phyloP scores from a whole-genome alignment of 257 asterid species.

The Datura wrightii region DNA sequence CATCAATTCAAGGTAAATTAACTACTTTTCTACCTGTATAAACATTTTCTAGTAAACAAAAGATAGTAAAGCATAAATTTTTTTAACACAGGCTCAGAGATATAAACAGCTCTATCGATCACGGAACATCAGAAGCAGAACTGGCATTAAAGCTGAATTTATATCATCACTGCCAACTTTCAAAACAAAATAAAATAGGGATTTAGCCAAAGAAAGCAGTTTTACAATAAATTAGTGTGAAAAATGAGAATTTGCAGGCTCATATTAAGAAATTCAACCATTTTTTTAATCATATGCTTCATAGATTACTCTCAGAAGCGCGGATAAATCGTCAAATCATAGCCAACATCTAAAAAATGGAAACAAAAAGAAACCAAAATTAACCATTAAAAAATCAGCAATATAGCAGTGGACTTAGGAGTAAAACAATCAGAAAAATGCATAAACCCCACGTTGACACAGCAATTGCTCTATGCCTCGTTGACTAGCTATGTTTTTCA shows the following conservation, averaged over 20 bases:
- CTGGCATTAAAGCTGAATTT: constrained; percentile 83
- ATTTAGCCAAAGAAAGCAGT: neutral
- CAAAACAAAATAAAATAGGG: neutral
- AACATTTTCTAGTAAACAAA: neutral
- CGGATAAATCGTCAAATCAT: constrained; percentile 70
- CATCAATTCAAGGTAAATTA: neutral
- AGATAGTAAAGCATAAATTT: neutral
- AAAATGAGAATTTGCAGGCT: constrained; percentile 44
- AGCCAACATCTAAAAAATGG: constrained; percentile 39
- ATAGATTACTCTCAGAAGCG: constrained; percentile 80
- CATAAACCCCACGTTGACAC: constrained; percentile 29
- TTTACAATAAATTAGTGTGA: neutral
- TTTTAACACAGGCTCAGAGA: constrained; percentile 55
- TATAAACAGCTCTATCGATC: constrained; percentile 87
- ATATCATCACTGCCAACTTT: constrained; percentile 62
- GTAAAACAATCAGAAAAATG: neutral
- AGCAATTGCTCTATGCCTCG: constrained; percentile 23
- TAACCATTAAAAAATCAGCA: neutral
- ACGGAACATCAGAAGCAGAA: constrained; percentile 97
- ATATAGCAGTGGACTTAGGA: constrained; percentile 27
- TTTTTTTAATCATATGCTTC: constrained; percentile 53
- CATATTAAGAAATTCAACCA: constrained; percentile 95
- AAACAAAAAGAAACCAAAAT: neutral
- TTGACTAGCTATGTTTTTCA: constrained; percentile 24
- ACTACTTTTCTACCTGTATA: too few relatives aligned